phyloP scores from a whole-genome alignment of 345 rosid genomes.

The Diplotaxis tenuifolia region DNA sequence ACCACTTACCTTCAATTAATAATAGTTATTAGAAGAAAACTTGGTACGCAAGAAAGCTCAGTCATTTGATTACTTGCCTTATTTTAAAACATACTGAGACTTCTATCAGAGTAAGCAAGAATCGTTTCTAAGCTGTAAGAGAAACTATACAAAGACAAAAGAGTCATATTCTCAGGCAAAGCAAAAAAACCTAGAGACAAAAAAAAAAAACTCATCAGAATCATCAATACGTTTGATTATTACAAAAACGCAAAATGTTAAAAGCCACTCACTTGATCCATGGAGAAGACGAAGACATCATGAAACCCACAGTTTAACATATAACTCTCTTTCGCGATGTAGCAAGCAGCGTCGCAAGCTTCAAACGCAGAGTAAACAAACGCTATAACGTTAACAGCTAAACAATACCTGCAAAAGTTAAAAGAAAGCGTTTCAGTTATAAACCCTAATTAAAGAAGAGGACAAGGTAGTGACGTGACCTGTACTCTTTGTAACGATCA shows the following conservation, averaged over 20 bases:
- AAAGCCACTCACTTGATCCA: conserved; percentile 75
- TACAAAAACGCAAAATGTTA: not conserved
- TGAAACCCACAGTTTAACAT: conserved; percentile 53
- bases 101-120: conserved; percentile 14
- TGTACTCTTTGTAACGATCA: conserved; percentile 88
- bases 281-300: conserved; percentile 58
- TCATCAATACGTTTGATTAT: conserved; percentile 4
- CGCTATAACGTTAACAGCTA: conserved; percentile 71
- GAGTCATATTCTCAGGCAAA: not conserved
- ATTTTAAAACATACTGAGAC: conserved; percentile 7
- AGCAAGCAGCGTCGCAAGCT: conserved; percentile 60
- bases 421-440: not conserved
- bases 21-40: conserved; percentile 7
- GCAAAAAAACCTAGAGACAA: conserved; percentile 47
- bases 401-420: conserved; percentile 61
- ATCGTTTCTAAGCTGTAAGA: conserved; percentile 13
- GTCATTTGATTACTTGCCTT: conserved; percentile 7
- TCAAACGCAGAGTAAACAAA: conserved; percentile 76
- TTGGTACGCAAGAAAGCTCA: conserved; percentile 29
- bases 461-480: conserved; percentile 39
- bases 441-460: not conserved
- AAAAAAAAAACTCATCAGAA: conserved; percentile 2
- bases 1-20: conserved; percentile 20
- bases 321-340: conserved; percentile 51
- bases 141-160: conserved; percentile 30